Conservation (phyloP, 306 rosid genomes). For the Cicer arietinum region DNA sequence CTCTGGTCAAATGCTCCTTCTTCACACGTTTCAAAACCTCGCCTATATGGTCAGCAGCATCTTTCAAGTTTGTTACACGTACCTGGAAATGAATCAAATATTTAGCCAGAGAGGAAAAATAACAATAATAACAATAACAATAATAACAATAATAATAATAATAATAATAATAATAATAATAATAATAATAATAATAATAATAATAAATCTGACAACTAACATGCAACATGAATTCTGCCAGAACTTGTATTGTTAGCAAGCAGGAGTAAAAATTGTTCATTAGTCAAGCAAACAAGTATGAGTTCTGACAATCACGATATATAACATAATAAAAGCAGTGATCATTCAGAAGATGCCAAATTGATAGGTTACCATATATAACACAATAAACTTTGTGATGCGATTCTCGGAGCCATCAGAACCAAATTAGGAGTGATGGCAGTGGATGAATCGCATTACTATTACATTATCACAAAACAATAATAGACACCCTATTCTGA, state of each 20-base stretch:
- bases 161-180: not conserved
- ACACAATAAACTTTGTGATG: not conserved
- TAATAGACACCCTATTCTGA: not conserved
- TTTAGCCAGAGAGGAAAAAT: not conserved
- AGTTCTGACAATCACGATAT: not conserved
- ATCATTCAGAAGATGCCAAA: not conserved
- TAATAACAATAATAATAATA: no score
- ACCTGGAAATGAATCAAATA: conserved; percentile 58
- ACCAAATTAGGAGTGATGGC: no score
- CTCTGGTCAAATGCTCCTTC: conserved; percentile 83
- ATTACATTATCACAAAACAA: not conserved
- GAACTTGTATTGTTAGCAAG: conserved; percentile 11
- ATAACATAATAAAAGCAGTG: not conserved
- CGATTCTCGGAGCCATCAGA: no score
- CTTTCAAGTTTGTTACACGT: conserved; percentile 91
- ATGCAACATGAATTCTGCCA: conserved; percentile 28
- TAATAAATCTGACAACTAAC: not conserved
- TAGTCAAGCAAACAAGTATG: conserved; percentile 14
- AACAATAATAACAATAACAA: not conserved
- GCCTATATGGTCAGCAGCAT: conserved; percentile 93
- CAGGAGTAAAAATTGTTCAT: not conserved
- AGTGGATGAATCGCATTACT: no score
- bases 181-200: not conserved
- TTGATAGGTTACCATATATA: not conserved
- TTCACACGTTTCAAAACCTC: conserved; percentile 97